Percentiles rank a stretch among this genome's conserved stretches.
Conservation (phyloP, 768 basidiomycete species). For the Lentinula sp. region DNA sequence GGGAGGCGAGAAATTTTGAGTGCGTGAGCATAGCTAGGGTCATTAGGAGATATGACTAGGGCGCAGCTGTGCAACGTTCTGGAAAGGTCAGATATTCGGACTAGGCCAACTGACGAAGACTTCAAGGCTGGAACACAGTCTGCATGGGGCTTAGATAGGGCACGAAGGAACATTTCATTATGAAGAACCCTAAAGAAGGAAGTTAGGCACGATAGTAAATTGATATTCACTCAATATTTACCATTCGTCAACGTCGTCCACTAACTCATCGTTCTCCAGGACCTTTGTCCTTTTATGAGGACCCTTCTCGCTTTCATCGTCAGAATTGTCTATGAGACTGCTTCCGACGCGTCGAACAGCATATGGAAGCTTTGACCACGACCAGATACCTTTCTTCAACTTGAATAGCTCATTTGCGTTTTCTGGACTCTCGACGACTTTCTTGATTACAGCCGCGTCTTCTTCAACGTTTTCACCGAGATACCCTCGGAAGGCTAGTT, state of each 20-base stretch:
- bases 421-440: not conserved
- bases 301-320: not conserved
- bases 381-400: constrained; percentile 1
- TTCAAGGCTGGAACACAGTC: not conserved
- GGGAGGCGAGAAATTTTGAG: constrained; percentile 1
- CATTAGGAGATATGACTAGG: not conserved
- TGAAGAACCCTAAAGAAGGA: constrained; percentile 10
- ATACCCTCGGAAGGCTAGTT: not conserved
- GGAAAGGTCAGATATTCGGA: constrained; percentile 6
- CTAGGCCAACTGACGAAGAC: constrained; percentile 9
- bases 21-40: not conserved
- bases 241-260: constrained; percentile 14
- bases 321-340: not conserved
- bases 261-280: constrained; percentile 9
- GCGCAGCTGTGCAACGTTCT: not conserved
- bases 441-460: not conserved
- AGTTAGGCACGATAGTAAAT: not conserved
- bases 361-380: not conserved
- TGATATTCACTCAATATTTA: not conserved
- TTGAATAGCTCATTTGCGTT: not conserved
- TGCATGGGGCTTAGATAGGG: constrained; percentile 6
- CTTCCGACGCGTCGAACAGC: not conserved
- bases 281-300: constrained; percentile 9
- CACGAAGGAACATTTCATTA: constrained; percentile 10
- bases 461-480: not conserved